Conservation (phyloP, 768 basidiomycete species). For the Mycena sanguinolenta region DNA sequence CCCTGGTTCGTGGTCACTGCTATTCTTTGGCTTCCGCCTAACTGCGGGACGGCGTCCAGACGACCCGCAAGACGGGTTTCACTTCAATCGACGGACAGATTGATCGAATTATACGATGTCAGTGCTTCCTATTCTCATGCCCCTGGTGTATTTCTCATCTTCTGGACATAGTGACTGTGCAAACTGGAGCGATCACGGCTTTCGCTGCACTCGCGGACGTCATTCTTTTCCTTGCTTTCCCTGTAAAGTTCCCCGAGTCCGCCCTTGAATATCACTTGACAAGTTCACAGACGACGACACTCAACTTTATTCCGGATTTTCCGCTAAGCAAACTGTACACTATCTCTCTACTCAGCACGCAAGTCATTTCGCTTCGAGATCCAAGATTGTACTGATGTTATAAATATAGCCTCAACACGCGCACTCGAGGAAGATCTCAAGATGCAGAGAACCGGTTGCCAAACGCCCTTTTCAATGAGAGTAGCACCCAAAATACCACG, state of each 20-base stretch:
- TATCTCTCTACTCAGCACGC: slow-evolving; percentile 31
- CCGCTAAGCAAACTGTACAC: slow-evolving; percentile 30
- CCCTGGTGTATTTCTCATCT: not conserved
- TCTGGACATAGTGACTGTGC: slow-evolving; percentile 40
- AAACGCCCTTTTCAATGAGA: slow-evolving; percentile 34
- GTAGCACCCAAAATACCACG: not conserved
- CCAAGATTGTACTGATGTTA: too few species aligned
- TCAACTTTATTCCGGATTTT: slow-evolving; percentile 33
- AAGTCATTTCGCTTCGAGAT: slow-evolving; percentile 4
- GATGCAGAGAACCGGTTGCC: slow-evolving; percentile 29
- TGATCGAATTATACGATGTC: slow-evolving; percentile 51
- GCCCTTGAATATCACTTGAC: not conserved
- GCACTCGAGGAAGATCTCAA: slow-evolving; percentile 14
- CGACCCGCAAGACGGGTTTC: slow-evolving; percentile 51
- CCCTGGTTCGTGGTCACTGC: slow-evolving; percentile 33
- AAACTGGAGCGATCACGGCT: slow-evolving; percentile 45
- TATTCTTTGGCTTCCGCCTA: not conserved
- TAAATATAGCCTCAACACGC: slow-evolving; percentile 27
- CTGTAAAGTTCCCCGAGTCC: slow-evolving; percentile 26
- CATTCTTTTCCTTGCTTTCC: slow-evolving; percentile 37
- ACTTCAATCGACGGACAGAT: slow-evolving; percentile 51
- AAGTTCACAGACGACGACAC: slow-evolving; percentile 5
- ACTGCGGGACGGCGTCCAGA: not conserved
- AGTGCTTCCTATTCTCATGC: slow-evolving; percentile 9
- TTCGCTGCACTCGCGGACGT: slow-evolving; percentile 41